Conservation (phyloP, 805 yeast genomes). For the Candida suzukii region DNA sequence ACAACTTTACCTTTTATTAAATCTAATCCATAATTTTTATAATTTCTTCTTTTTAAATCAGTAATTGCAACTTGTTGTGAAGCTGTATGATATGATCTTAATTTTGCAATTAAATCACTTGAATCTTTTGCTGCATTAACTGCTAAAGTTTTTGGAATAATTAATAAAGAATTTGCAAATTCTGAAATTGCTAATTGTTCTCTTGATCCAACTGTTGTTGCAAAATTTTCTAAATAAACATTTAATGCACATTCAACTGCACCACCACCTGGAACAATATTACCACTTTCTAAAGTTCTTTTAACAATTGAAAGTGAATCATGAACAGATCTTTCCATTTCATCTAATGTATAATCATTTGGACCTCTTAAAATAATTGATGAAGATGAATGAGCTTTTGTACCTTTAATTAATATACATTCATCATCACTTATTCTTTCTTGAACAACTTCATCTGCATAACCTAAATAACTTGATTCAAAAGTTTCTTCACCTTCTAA, state of each 20-base stretch:
- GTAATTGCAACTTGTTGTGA: slow-evolving; percentile 78
- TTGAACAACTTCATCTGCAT: slow-evolving; percentile 87
- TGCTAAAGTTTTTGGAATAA: slow-evolving; percentile 95
- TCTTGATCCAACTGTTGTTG: slow-evolving; percentile 95
- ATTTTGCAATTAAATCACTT: slow-evolving; percentile 87
- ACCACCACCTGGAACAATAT: slow-evolving; percentile 98
- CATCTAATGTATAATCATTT: slow-evolving; percentile 91
- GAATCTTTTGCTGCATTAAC: slow-evolving; percentile 98
- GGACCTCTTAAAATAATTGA: slow-evolving; percentile 94
- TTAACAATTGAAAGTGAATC: slow-evolving; percentile 93
- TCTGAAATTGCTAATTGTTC: slow-evolving; percentile 98
- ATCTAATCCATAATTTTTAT: slow-evolving; percentile 90
- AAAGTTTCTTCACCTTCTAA: slow-evolving; percentile 94
- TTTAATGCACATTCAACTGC: slow-evolving; percentile 97
- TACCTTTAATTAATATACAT: slow-evolving; percentile 86
- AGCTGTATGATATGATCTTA: slow-evolving; percentile 94
- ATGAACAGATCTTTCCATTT: slow-evolving; percentile 96
- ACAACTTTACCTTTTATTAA: slow-evolving; percentile 86
- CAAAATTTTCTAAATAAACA: slow-evolving; percentile 92
- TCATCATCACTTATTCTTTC: slow-evolving; percentile 93
- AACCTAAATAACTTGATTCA: slow-evolving; percentile 77
- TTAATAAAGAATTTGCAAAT: slow-evolving; percentile 82
- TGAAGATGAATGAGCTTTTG: slow-evolving; percentile 84
- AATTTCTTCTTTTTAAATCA: slow-evolving; percentile 79
- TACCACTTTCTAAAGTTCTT: slow-evolving; percentile 90